A percentile compares a stretch with the other conserved stretches of the same genome.
Conservation (phyloP, 768 basidiomycete species). For the Hydnomerulius pinastri region DNA sequence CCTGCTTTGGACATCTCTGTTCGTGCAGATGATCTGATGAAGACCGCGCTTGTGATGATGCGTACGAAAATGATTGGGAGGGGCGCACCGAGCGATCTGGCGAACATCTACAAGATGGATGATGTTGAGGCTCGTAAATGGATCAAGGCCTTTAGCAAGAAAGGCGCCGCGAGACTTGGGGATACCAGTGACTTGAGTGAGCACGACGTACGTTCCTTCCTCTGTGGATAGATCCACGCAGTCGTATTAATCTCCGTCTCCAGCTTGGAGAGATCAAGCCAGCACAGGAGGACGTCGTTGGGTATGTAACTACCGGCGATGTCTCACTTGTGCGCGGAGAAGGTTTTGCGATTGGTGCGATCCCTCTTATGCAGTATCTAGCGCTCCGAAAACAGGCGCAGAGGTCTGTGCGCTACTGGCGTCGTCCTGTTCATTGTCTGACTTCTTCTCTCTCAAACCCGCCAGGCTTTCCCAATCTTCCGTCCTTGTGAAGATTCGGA, state of each 20-base stretch:
- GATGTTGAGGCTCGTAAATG: slow-evolving; percentile 55
- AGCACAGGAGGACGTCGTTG: slow-evolving; percentile 55
- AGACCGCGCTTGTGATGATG: slow-evolving; percentile 69
- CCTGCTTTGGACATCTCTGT: slow-evolving; percentile 34
- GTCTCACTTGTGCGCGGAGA: slow-evolving; percentile 78
- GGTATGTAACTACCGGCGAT: slow-evolving; percentile 83
- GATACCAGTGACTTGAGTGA: slow-evolving; percentile 24
- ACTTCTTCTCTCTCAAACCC: not conserved
- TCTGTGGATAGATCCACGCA: not conserved
- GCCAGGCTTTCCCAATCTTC: slow-evolving; percentile 27
- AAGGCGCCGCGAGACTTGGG: slow-evolving; percentile 15
- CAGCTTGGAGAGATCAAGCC: slow-evolving; percentile 51
- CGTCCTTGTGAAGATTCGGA: slow-evolving; percentile 64
- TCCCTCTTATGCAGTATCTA: slow-evolving; percentile 57
- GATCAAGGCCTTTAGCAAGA: slow-evolving; percentile 37
- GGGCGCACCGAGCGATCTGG: slow-evolving; percentile 76
- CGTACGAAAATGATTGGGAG: slow-evolving; percentile 59
- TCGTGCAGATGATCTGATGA: slow-evolving; percentile 48
- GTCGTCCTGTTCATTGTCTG: not conserved
- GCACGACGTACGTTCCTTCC: slow-evolving; percentile 26
- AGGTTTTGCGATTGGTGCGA: slow-evolving; percentile 75
- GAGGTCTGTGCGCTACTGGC: slow-evolving; percentile 26
- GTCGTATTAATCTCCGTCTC: slow-evolving; percentile 2
- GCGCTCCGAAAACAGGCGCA: slow-evolving; percentile 53
- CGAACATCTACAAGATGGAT: slow-evolving; percentile 65